phyloP scores from a whole-genome alignment of 2,329 filamentous ascomycete species.

The Nemania sp. region DNA sequence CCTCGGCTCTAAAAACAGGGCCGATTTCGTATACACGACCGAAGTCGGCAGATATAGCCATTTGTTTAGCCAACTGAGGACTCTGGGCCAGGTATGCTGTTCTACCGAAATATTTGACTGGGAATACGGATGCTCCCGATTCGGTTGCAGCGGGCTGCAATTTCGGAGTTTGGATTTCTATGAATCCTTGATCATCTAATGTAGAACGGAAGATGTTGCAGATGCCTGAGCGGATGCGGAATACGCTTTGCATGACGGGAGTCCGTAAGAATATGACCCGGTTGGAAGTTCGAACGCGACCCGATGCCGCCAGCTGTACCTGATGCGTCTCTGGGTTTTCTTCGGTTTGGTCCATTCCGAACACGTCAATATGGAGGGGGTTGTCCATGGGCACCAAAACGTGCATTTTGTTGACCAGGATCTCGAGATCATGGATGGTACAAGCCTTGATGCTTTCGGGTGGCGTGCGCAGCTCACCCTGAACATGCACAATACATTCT shows the following conservation, averaged over 20 bases:
- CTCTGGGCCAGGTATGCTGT: conserved; percentile 91
- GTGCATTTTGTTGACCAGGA: conserved; percentile 71
- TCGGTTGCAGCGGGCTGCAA: conserved; percentile 91
- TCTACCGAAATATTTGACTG: conserved; percentile 90
- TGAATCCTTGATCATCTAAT: conserved; percentile 81
- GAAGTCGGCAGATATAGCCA: conserved; percentile 91
- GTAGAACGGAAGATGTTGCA: conserved; percentile 82
- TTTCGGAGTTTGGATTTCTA: conserved; percentile 95
- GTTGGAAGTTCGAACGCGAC: conserved; percentile 78
- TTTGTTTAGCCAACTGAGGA: conserved; percentile 92
- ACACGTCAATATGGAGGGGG: conserved; percentile 64
- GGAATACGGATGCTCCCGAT: conserved; percentile 91
- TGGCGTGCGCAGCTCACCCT: conserved; percentile 78
- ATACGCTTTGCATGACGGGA: conserved; percentile 87
- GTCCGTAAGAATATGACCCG: conserved; percentile 87
- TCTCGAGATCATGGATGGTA: conserved; percentile 79
- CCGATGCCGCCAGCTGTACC: conserved; percentile 71
- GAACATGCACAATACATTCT: conserved; percentile 82
- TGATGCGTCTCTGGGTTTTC: conserved; percentile 52
- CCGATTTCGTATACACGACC: conserved; percentile 90
- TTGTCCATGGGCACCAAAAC: conserved; percentile 63
- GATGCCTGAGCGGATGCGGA: conserved; percentile 85
- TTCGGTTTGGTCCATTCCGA: conserved; percentile 57
- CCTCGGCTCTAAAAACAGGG: conserved; percentile 91
- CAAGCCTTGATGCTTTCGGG: conserved; percentile 81